These are phyloP conservation scores for Wickerhamomyces rabaulensis DNA, from an alignment of 805 yeast genomes.

Conservation along the genomic window DNA sequence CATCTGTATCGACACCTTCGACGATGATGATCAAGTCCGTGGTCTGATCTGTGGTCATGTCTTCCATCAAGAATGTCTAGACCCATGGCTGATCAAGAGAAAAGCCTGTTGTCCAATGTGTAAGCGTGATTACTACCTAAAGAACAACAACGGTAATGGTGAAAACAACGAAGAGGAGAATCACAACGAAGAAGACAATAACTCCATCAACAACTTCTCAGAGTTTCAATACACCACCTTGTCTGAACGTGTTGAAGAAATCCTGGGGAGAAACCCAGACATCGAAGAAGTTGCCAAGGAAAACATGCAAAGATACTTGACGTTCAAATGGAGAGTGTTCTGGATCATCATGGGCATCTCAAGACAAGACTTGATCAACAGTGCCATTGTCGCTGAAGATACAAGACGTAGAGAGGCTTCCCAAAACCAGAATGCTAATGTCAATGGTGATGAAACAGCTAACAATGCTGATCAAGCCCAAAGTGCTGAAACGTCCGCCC, in stretches of 20 bases:
- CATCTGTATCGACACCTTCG: slow-evolving; percentile 66
- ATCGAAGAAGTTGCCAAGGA: slow-evolving; percentile 41
- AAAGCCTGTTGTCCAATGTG: slow-evolving; percentile 84
- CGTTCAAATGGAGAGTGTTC: slow-evolving; percentile 31
- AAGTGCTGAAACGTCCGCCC: not conserved
- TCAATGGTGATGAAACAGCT: not conserved
- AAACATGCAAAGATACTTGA: slow-evolving; percentile 29
- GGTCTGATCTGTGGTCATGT: slow-evolving; percentile 80
- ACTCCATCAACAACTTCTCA: slow-evolving; percentile 21
- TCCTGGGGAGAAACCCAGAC: slow-evolving; percentile 34
- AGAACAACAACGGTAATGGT: slow-evolving; percentile 14
- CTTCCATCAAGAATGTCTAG: slow-evolving; percentile 73
- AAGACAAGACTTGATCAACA: slow-evolving; percentile 41
- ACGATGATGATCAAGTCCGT: slow-evolving; percentile 58
- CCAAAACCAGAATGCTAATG: not conserved
- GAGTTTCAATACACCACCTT: slow-evolving; percentile 34
- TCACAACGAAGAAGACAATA: slow-evolving; percentile 20
- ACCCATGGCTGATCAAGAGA: slow-evolving; percentile 73
- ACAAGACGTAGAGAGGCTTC: slow-evolving; percentile 20
- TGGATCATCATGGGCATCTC: slow-evolving; percentile 57
- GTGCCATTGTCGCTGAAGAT: slow-evolving; percentile 40
- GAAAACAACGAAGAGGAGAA: slow-evolving; percentile 21
- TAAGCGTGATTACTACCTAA: slow-evolving; percentile 55
- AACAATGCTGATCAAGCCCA: not conserved
- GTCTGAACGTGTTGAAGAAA: slow-evolving; percentile 37